Evolutionary conservation across 805 yeast species (phyloP).

Genomic region (Ogataea glucozyma): DNA sequence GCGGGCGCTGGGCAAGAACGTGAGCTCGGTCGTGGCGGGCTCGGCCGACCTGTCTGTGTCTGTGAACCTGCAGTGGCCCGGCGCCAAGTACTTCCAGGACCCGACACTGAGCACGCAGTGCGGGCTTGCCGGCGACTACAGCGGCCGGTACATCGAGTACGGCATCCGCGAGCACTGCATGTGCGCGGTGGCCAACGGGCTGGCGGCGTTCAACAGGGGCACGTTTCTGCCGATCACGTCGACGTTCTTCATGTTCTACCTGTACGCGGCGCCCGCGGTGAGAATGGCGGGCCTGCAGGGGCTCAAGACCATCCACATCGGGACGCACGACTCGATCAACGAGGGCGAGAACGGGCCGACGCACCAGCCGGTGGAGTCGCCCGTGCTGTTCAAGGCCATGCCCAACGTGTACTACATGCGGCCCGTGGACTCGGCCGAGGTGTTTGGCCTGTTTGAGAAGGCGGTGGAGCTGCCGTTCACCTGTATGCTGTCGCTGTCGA

Average conservation of each 20-base stretch:
- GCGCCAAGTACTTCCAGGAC: slow-evolving; percentile 89
- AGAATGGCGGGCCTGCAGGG: slow-evolving; percentile 83
- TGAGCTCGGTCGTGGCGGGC: slow-evolving; percentile 70
- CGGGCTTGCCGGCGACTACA: slow-evolving; percentile 71
- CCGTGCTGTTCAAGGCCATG: slow-evolving; percentile 74
- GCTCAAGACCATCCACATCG: slow-evolving; percentile 82
- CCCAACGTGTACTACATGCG: slow-evolving; percentile 86
- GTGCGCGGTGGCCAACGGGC: slow-evolving; percentile 98
- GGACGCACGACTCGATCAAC: slow-evolving; percentile 88
- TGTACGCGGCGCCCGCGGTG: slow-evolving; percentile 86
- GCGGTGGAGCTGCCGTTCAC: slow-evolving; percentile 63
- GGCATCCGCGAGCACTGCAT: slow-evolving; percentile 99
- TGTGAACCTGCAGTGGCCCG: slow-evolving; percentile 79
- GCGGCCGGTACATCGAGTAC: slow-evolving; percentile 92
- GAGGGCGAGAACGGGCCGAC: slow-evolving; percentile 94
- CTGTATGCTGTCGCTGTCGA: slow-evolving; percentile 70
- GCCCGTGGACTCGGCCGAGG: slow-evolving; percentile 91
- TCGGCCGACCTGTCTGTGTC: slow-evolving; percentile 98
- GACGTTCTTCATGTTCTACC: slow-evolving; percentile 78
- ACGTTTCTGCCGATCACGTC: slow-evolving; percentile 59
- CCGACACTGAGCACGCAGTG: slow-evolving; percentile 49
- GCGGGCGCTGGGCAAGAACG: slow-evolving; percentile 70
- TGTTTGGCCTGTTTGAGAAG: slow-evolving; percentile 74
- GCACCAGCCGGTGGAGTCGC: slow-evolving; percentile 81
- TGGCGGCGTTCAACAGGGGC: slow-evolving; percentile 92